A percentile compares a stretch with the other conserved stretches of the same genome.
Evolutionary conservation across 108 stramenopile species (phyloP).

Genomic region (Skeletonema tropicum): DNA sequence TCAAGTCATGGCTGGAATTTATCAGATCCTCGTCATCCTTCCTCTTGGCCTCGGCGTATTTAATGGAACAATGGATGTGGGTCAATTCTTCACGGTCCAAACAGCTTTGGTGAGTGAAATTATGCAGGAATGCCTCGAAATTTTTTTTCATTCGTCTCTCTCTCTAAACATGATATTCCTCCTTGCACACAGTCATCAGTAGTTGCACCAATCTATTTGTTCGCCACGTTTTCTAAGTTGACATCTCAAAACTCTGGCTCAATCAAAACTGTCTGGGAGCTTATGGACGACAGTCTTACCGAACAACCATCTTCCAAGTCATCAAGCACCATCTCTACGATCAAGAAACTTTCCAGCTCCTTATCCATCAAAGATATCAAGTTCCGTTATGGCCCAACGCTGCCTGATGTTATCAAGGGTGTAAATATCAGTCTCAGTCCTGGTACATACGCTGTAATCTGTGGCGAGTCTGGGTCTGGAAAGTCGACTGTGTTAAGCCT

Average conservation of each 20-base stretch:
- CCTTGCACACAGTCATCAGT: background rate
- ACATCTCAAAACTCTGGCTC: background rate
- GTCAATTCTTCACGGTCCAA: background rate
- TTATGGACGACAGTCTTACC: background rate
- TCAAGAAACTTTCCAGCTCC: background rate
- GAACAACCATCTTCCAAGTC: conserved; percentile 1
- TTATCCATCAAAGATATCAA: conserved; percentile 11
- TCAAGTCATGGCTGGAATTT: background rate
- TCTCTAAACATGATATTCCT: background rate
- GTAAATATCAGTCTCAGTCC: background rate
- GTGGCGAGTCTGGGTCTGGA: conserved; percentile 10
- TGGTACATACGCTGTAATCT: conserved; percentile 3
- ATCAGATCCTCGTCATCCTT: background rate
- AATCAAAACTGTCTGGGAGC: background rate
- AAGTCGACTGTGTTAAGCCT: conserved; percentile 8
- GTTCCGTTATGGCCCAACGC: conserved; percentile 8
- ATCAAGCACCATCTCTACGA: background rate
- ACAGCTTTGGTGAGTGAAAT: background rate
- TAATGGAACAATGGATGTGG: background rate
- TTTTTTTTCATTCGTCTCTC: background rate
- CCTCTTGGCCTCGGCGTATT: background rate
- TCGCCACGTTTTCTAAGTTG: background rate
- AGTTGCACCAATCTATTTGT: background rate
- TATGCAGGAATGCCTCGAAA: background rate
- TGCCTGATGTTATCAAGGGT: conserved; percentile 12